phyloP scores from a whole-genome alignment of 768 basidiomycete species.

The Chalciporus chontae region DNA sequence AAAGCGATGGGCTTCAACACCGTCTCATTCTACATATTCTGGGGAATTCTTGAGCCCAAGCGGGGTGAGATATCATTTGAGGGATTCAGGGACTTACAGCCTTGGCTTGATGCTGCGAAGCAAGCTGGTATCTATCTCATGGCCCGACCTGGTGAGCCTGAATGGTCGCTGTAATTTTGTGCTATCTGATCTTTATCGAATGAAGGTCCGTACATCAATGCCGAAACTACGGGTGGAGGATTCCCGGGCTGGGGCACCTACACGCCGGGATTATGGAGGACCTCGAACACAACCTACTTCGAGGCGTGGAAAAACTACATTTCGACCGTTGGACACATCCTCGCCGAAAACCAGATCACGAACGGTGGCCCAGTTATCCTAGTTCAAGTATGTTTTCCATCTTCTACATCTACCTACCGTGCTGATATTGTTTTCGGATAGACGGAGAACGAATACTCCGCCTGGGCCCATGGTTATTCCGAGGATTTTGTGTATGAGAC shows the following conservation, averaged over 20 bases:
- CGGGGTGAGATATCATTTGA: constrained; percentile 50
- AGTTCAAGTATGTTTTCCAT: constrained; percentile 15
- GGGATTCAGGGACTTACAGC: constrained; percentile 37
- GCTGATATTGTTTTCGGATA: constrained; percentile 16
- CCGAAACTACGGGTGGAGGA: constrained; percentile 35
- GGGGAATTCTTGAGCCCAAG: constrained; percentile 45
- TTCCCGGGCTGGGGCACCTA: constrained; percentile 61
- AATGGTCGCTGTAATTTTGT: not conserved
- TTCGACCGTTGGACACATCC: constrained; percentile 45
- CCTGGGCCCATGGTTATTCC: constrained; percentile 32
- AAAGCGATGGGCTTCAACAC: constrained; percentile 38
- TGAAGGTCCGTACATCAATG: constrained; percentile 28
- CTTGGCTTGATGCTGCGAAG: constrained; percentile 29
- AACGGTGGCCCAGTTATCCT: constrained; percentile 56
- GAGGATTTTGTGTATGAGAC: constrained; percentile 44
- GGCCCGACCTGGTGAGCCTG: constrained; percentile 24
- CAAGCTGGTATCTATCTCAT: constrained; percentile 26
- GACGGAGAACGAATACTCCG: constrained; percentile 55
- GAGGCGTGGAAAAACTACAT: constrained; percentile 57
- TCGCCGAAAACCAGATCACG: constrained; percentile 54
- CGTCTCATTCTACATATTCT: constrained; percentile 58
- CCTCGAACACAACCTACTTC: constrained; percentile 45
- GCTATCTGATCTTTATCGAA: not conserved
- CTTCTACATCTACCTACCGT: constrained; percentile 21
- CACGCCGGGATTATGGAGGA: constrained; percentile 46